Percentiles rank a stretch among this genome's conserved stretches.
Conservation (phyloP, 768 basidiomycete species). For the Boletus sp. region DNA sequence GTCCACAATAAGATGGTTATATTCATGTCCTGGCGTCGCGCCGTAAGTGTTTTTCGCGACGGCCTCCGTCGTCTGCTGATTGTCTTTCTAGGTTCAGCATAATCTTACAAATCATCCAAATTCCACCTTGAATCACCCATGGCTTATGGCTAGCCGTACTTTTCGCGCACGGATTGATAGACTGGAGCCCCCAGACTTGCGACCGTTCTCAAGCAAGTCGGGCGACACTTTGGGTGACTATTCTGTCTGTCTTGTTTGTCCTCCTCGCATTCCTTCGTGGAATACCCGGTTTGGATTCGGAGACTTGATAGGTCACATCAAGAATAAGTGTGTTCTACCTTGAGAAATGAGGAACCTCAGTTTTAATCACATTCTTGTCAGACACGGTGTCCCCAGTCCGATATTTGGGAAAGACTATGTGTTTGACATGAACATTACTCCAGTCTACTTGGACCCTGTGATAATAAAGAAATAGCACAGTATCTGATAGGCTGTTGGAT, state of each 20-base stretch:
- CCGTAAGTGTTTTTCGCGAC: slow-evolving; percentile 10
- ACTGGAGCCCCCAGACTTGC: neutral
- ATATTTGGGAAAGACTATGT: slow-evolving; percentile 17
- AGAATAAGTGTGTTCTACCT: slow-evolving; percentile 13
- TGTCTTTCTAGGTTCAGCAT: slow-evolving; percentile 19
- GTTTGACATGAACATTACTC: slow-evolving; percentile 20
- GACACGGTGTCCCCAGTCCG: slow-evolving; percentile 19
- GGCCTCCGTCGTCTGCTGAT: neutral
- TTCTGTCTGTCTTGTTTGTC: slow-evolving; percentile 25
- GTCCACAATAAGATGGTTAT: neutral
- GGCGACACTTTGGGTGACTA: slow-evolving; percentile 12
- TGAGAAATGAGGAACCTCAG: neutral
- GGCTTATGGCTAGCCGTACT: slow-evolving; percentile 2
- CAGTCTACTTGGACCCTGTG: slow-evolving; percentile 14
- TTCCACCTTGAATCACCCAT: slow-evolving; percentile 2
- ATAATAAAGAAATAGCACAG: neutral
- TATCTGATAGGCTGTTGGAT: neutral
- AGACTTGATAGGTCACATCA: slow-evolving; percentile 19
- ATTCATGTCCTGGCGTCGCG: slow-evolving; percentile 25
- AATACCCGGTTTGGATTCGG: slow-evolving; percentile 15
- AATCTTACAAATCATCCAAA: slow-evolving; percentile 11
- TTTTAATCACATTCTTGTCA: slow-evolving; percentile 1
- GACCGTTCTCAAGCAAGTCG: neutral
- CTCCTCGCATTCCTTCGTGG: slow-evolving; percentile 29
- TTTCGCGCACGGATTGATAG: neutral